phyloP scores from a whole-genome alignment of 1,284 basidiomycete species.

The Earliella scabrosa region DNA sequence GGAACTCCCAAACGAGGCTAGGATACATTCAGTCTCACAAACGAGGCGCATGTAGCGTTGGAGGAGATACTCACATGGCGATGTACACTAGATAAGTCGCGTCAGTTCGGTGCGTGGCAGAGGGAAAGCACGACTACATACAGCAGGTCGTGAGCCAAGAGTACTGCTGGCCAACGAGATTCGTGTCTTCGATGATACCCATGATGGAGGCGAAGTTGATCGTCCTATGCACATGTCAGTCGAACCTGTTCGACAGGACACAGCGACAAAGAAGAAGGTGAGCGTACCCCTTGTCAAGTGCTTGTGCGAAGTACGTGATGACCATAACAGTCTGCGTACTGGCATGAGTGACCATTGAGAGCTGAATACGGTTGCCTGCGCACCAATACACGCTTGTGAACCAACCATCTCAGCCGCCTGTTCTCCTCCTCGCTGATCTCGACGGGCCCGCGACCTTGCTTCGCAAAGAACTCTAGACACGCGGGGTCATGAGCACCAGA shows the following conservation, averaged over 20 bases:
- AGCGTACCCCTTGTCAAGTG: slow-evolving; percentile 54
- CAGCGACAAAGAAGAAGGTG: too few species aligned
- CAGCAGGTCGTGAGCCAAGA: slow-evolving; percentile 55
- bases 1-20: slow-evolving; percentile 53
- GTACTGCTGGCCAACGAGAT: slow-evolving; percentile 53
- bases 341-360: background rate
- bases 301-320: slow-evolving; percentile 56
- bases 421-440: slow-evolving; percentile 52
- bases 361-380: background rate
- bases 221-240: slow-evolving; percentile 41
- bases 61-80: background rate
- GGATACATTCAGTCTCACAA: background rate
- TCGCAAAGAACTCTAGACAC: slow-evolving; percentile 46
- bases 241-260: too few species aligned
- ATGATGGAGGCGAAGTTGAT: slow-evolving; percentile 61
- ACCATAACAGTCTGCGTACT: slow-evolving; percentile 45
- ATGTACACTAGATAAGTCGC: background rate
- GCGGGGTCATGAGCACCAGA: too few species aligned
- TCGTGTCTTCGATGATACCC: slow-evolving; percentile 51
- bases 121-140: slow-evolving; percentile 24
- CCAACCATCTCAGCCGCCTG: slow-evolving; percentile 48
- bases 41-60: background rate
- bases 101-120: background rate
- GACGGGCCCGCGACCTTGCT: slow-evolving; percentile 31
- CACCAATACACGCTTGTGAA: slow-evolving; percentile 54